Percentiles rank a stretch among this genome's conserved stretches.
Conservation (phyloP, 2,329 filamentous ascomycete species). For the Aspergillus pseudoglaucus region DNA sequence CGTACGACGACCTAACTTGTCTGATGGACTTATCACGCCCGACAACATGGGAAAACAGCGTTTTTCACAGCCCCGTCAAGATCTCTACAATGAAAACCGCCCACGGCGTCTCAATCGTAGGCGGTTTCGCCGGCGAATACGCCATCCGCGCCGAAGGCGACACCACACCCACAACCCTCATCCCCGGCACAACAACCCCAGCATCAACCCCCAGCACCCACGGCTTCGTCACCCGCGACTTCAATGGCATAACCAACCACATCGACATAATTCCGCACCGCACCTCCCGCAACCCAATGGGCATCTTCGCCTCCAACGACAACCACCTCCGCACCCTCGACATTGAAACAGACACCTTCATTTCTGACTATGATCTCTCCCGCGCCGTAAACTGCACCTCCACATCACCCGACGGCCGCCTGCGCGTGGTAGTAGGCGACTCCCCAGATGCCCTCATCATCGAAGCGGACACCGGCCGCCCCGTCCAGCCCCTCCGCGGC, state of each 20-base stretch:
- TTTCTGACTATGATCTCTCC: conserved; percentile 30
- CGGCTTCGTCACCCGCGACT: conserved; percentile 44
- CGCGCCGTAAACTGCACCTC: conserved; percentile 41
- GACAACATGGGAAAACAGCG: conserved; percentile 24
- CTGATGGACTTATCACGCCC: conserved; percentile 46
- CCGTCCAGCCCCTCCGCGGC: conserved; percentile 31
- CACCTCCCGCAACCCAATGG: conserved; percentile 42
- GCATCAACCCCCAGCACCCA: conserved; percentile 21
- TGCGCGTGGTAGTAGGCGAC: conserved; percentile 41
- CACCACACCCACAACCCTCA: not conserved
- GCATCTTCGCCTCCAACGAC: conserved; percentile 55
- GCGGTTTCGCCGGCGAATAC: conserved; percentile 54
- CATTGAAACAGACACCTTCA: conserved; percentile 40
- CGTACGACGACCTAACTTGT: conserved; percentile 34
- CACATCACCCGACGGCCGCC: conserved; percentile 37
- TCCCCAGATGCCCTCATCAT: conserved; percentile 37
- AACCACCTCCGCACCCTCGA: conserved; percentile 49
- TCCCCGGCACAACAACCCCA: not conserved
- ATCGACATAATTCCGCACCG: conserved; percentile 48
- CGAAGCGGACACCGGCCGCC: conserved; percentile 37
- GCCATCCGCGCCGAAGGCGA: conserved; percentile 37
- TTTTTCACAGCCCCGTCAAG: conserved; percentile 33
- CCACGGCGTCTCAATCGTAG: conserved; percentile 47
- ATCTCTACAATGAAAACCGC: conserved; percentile 50
- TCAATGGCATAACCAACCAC: conserved; percentile 52